phyloP scores from a whole-genome alignment of 176 grass and related monocot species.

The Guadua angustifolia region DNA sequence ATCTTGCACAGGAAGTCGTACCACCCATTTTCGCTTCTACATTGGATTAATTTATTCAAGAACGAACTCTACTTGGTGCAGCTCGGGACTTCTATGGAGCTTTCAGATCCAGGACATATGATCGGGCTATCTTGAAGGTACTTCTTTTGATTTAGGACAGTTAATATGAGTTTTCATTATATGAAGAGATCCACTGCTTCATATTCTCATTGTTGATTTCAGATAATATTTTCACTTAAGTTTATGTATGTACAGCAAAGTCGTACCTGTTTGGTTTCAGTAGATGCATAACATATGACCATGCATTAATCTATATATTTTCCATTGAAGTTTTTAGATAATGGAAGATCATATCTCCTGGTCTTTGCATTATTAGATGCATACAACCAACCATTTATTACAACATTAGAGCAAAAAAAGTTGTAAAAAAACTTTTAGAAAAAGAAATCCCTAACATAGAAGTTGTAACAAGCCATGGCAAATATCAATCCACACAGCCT shows the following conservation, averaged over 20 bases:
- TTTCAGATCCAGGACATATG: conserved; percentile 89
- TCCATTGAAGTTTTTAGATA: background rate
- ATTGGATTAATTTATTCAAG: conserved; percentile 31
- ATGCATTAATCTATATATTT: background rate
- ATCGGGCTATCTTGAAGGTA: conserved; percentile 84
- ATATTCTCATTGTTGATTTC: background rate
- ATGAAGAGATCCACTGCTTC: conserved; percentile 14
- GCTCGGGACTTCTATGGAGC: conserved; percentile 95
- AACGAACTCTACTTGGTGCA: conserved; percentile 43
- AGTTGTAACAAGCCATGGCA: too few species aligned
- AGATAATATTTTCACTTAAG: background rate
- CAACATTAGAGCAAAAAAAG: too few species aligned
- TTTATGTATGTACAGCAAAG: conserved; percentile 17
- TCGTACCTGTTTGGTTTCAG: background rate
- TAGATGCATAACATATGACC: background rate
- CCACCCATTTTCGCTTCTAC: background rate
- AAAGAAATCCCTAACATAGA: too few species aligned
- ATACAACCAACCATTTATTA: too few species aligned
- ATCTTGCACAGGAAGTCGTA: background rate
- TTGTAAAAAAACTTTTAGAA: too few species aligned
- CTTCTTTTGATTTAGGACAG: conserved; percentile 11
- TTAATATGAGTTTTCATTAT: background rate
- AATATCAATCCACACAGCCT: too few species aligned
- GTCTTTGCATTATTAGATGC: too few species aligned
- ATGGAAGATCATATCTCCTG: too few species aligned